Base-by-base conservation (phyloP, 495 filamentous ascomycete genomes). In the Evansstolkia leycettana region DNA sequence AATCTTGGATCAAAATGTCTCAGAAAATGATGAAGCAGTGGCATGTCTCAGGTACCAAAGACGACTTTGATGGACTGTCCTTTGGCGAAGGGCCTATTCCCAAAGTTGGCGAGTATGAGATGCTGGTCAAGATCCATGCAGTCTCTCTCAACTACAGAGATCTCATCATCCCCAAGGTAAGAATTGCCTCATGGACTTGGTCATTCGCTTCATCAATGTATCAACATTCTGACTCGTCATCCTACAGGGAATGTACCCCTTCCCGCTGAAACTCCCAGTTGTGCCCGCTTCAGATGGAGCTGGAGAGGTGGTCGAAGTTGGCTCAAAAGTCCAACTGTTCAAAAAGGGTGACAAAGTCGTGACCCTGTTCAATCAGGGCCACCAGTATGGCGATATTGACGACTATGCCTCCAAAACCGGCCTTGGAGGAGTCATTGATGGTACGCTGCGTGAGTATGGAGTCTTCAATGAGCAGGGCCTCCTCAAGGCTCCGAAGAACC, bases 111-210 rank as follows among this genome's bases (percentile, higher is more conserved):
- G 80, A 83, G 25, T 70, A 71, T 34, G 80, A 86, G 25, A 78
- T 85, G 2, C 63, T 88, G n/a, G 75, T 93, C 47, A 78, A 78
- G 57, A 61, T 89, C 10, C 65, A 77, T 37, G 82, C 71, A 14
- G 80, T 74, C 1, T 86, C 85, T 2, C 64, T 93, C 36, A 92
- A 93, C 55, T 93, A 81, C 58, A 75, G 85, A 35, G 85, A 90
- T 47, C 58, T 89, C 33, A 70, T 82, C 41, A 87, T 93, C 43
- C 73, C 81, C 4, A 68, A 68, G 64, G 76, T 73, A 54, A 13
- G 41, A 27, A 28, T 8, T 46, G 13, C 5, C 5, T n/a, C 27
- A 4, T 5, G 10, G 5, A 29, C 27, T 29, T n/a, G 11, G 10
- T n/a, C 78, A 80, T 43, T 70, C 78, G 47, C 76, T 75, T 14